Evolutionary conservation across 306 rosid genomes (phyloP).

Genomic region (Sechiopsis laciniata): DNA sequence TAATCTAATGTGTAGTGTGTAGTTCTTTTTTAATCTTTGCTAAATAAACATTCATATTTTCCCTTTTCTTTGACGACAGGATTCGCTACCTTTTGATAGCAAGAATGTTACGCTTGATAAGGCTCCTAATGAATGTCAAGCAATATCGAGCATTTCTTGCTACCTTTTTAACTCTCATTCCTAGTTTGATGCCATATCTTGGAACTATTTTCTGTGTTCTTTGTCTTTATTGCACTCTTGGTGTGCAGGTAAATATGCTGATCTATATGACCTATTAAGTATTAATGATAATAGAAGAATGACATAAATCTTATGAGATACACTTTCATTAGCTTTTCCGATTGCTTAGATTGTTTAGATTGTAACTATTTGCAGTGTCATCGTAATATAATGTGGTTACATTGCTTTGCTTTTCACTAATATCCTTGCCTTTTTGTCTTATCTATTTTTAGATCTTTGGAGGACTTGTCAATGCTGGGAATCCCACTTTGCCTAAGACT

Average conservation of each 20-base stretch:
- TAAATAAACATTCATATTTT: constrained; percentile 10
- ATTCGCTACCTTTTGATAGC: constrained; percentile 96
- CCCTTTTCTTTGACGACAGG: constrained; percentile 43
- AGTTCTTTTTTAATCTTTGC: neutral
- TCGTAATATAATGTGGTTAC: neutral
- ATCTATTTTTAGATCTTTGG: constrained; percentile 59
- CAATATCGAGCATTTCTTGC: constrained; percentile 84
- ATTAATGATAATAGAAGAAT: neutral
- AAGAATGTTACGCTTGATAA: constrained; percentile 82
- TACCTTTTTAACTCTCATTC: constrained; percentile 84
- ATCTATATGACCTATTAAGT: constrained; percentile 7
- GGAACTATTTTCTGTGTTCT: constrained; percentile 83
- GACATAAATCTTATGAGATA: neutral
- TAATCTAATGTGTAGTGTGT: neutral
- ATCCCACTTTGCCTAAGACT: constrained; percentile 54
- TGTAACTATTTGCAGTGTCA: constrained; percentile 10
- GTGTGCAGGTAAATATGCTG: constrained; percentile 64
- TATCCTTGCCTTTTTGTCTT: constrained; percentile 1
- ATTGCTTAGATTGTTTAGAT: constrained; percentile 11
- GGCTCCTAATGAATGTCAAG: constrained; percentile 78
- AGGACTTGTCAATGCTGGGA: constrained; percentile 83
- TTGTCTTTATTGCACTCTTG: constrained; percentile 79
- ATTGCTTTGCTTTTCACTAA: neutral
- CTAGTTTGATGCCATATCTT: constrained; percentile 95
- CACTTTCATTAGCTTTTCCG: neutral